Evolutionary conservation across 148 eudicot genomes (phyloP).

Genomic region (Amaranthus cruentus): DNA sequence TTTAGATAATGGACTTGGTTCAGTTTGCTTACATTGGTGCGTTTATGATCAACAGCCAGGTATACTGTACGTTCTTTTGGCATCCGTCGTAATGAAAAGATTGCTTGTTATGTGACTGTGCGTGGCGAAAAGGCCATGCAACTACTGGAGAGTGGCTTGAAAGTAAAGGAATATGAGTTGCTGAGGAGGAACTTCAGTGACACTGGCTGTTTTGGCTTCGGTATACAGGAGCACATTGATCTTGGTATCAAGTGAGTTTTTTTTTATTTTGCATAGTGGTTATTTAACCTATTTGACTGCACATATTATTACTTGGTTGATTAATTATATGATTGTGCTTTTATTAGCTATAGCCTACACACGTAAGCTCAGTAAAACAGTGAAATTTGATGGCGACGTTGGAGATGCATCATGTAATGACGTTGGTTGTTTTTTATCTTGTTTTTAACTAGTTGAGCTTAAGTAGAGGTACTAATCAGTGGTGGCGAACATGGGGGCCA

Average conservation of each 20-base stretch:
- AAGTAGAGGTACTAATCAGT: no score
- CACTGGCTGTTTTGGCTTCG: conserved; percentile 81
- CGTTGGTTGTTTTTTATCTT: no score
- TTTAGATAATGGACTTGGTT: background rate
- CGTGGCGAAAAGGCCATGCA: conserved; percentile 93
- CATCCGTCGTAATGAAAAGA: conserved; percentile 85
- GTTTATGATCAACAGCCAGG: conserved; percentile 42
- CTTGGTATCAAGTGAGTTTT: conserved; percentile 68
- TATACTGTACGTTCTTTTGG: conserved; percentile 83
- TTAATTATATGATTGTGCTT: no score
- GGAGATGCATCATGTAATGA: no score
- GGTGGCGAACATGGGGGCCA: no score
- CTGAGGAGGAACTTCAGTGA: conserved; percentile 80
- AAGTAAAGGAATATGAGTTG: conserved; percentile 85
- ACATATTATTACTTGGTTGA: no score
- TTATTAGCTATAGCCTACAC: no score
- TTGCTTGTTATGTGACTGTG: conserved; percentile 84
- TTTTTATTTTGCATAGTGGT: no score
- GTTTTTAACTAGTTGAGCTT: no score
- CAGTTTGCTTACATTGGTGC: background rate
- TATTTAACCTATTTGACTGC: no score
- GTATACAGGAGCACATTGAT: conserved; percentile 85
- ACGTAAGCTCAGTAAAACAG: no score
- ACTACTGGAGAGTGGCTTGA: conserved; percentile 75
- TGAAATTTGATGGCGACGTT: no score